Conservation (phyloP, 257 asterid genomes). For the Nicotiana undulata region DNA sequence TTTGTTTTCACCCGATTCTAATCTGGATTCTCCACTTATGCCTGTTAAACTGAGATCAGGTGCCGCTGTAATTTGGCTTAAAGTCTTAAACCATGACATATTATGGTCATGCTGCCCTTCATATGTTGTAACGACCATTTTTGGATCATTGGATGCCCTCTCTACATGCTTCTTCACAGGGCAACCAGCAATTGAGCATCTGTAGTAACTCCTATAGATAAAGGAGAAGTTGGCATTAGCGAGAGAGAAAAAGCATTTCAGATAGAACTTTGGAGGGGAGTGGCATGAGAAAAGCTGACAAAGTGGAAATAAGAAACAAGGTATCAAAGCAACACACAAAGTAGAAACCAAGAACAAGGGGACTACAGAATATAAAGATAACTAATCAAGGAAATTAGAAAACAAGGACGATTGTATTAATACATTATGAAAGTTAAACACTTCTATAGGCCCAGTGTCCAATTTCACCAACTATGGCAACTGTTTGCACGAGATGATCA, state of each 20-base stretch:
- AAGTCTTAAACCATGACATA: conserved; percentile 42
- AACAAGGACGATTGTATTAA: neutral
- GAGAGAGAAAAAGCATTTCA: neutral
- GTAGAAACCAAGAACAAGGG: neutral
- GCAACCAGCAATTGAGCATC: conserved; percentile 80
- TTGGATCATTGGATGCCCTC: conserved; percentile 75
- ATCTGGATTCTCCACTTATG: conserved; percentile 23
- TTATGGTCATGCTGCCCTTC: conserved; percentile 76
- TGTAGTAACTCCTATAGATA: conserved; percentile 74
- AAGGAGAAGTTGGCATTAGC: conserved; percentile 15
- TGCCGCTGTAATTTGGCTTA: conserved; percentile 28
- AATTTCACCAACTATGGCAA: neutral
- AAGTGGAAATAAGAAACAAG: neutral
- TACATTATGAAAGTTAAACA: neutral
- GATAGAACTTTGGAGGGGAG: neutral
- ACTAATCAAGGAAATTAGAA: neutral
- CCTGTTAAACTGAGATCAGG: conserved; percentile 21
- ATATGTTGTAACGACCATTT: conserved; percentile 71
- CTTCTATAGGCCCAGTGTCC: neutral
- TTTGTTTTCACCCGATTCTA: neutral
- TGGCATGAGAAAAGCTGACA: neutral
- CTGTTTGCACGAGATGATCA: neutral
- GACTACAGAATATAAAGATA: neutral
- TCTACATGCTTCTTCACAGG: conserved; percentile 88
- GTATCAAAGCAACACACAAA: neutral